phyloP scores from a whole-genome alignment of 78 protist species.

The Protostelium mycophagum region DNA sequence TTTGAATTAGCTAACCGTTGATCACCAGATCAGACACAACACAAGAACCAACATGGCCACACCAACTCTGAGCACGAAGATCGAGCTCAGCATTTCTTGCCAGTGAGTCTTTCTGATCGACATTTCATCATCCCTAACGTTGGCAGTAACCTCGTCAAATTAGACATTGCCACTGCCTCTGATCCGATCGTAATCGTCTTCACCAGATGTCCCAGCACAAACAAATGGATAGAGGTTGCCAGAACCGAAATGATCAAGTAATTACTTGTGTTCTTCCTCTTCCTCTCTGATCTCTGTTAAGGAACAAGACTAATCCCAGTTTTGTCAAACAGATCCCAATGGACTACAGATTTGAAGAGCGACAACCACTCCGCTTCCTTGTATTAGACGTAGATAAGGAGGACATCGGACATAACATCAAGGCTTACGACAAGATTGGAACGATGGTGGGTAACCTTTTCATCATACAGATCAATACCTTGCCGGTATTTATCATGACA shows the following conservation, averaged over 20 bases:
- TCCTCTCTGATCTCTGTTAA: background rate
- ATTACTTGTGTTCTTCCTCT: background rate
- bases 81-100: background rate
- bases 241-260: background rate
- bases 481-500: too few relatives aligned
- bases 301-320: background rate
- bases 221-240: background rate
- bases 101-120: background rate
- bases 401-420: background rate
- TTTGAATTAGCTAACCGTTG: too few relatives aligned
- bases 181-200: background rate
- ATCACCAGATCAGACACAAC: too few relatives aligned
- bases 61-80: background rate
- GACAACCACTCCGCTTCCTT: background rate
- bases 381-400: background rate
- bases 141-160: background rate
- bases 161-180: background rate
- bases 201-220: background rate
- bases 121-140: background rate
- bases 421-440: background rate
- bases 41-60: too few relatives aligned
- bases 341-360: background rate
- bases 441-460: too few relatives aligned
- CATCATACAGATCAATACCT: too few relatives aligned
- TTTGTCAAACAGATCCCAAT: background rate